phyloP scores from a whole-genome alignment of 2,329 filamentous ascomycete species.

The Ilyonectria sp. region DNA sequence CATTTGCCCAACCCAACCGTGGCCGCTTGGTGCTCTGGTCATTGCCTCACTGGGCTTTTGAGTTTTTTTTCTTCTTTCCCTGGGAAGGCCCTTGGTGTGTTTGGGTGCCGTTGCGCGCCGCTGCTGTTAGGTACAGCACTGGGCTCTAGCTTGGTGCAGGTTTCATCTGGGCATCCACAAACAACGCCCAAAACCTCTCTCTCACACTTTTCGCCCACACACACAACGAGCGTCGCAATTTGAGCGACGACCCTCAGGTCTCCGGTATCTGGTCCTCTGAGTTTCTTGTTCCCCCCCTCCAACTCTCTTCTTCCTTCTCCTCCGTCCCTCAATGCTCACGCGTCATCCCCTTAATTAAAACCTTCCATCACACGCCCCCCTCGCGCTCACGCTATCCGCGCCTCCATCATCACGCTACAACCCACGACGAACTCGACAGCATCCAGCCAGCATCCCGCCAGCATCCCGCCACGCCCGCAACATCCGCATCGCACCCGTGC shows the following conservation, averaged over 20 bases:
- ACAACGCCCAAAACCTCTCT: slow-evolving; percentile 36
- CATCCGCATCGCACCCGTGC: slow-evolving; percentile 43
- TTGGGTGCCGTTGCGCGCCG: slow-evolving; percentile 34
- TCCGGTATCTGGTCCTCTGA: slow-evolving; percentile 4
- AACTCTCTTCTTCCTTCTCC: slow-evolving; percentile 8
- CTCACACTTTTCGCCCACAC: slow-evolving; percentile 31
- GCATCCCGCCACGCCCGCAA: slow-evolving; percentile 33
- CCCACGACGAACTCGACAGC: neutral
- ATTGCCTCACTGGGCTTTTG: slow-evolving; percentile 24
- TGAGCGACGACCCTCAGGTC: slow-evolving; percentile 21
- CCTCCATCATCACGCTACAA: slow-evolving; percentile 46
- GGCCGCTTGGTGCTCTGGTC: slow-evolving; percentile 7
- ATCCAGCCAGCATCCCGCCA: slow-evolving; percentile 29
- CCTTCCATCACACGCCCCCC: slow-evolving; percentile 44
- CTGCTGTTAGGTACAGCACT: slow-evolving; percentile 7
- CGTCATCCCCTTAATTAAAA: slow-evolving; percentile 44
- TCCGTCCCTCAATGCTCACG: slow-evolving; percentile 22
- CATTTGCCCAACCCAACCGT: slow-evolving; percentile 12
- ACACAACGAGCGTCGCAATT: slow-evolving; percentile 32
- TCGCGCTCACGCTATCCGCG: slow-evolving; percentile 45
- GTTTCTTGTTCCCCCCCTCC: slow-evolving; percentile 3
- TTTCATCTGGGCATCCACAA: slow-evolving; percentile 34
- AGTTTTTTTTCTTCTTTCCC: slow-evolving; percentile 16
- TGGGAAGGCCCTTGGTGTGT: slow-evolving; percentile 20
- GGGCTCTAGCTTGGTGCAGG: slow-evolving; percentile 24